Percentiles rank a stretch among this genome's conserved stretches.
phyloP scores from a whole-genome alignment of 176 grass and related monocot species.

The Cocos nucifera region DNA sequence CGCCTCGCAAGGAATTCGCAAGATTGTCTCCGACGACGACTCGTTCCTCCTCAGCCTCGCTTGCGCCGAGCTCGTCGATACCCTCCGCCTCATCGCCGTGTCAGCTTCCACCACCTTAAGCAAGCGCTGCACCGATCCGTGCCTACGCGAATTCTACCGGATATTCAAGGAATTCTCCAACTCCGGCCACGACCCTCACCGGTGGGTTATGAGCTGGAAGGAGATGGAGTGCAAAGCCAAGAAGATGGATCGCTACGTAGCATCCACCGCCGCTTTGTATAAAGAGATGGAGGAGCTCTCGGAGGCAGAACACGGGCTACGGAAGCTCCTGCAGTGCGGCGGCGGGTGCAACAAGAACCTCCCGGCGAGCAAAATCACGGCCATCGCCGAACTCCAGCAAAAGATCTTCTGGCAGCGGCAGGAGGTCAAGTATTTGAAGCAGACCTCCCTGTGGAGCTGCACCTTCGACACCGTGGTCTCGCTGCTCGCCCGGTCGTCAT shows the following conservation, averaged over 20 bases:
- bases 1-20: constrained; percentile 45
- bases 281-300: constrained; percentile 65
- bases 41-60: constrained; percentile 52
- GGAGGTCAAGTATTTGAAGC: constrained; percentile 75
- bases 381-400: constrained; percentile 62
- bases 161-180: constrained; percentile 49
- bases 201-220: constrained; percentile 51
- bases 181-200: constrained; percentile 39
- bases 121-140: constrained; percentile 44
- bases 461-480: constrained; percentile 53
- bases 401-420: constrained; percentile 65
- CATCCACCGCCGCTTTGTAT: constrained; percentile 33
- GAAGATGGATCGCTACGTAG: constrained; percentile 55
- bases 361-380: constrained; percentile 48
- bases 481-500: constrained; percentile 35
- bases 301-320: constrained; percentile 51
- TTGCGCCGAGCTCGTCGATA: constrained; percentile 57
- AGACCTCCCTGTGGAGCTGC: constrained; percentile 62
- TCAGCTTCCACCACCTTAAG: constrained; percentile 27
- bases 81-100: constrained; percentile 38
- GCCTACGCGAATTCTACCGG: constrained; percentile 30
- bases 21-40: constrained; percentile 73
- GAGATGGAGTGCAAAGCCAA: constrained; percentile 59
- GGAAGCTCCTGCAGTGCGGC: constrained; percentile 42
- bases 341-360: constrained; percentile 12